Evolutionary conservation across 176 grass and related monocot genomes (phyloP).

Genomic region (Oryza nivara): DNA sequence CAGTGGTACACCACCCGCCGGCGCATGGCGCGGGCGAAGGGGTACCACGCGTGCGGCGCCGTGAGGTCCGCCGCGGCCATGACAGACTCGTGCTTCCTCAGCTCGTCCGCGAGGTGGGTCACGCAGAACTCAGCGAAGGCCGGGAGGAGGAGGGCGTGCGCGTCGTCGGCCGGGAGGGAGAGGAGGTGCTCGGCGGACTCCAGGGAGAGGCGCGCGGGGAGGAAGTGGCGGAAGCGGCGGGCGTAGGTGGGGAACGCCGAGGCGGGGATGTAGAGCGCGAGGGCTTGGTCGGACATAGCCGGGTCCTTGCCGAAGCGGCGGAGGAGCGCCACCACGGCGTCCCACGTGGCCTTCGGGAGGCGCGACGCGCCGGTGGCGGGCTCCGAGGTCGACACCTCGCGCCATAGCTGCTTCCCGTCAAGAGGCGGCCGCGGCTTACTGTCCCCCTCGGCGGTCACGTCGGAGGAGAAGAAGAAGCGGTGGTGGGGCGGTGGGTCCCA

Average conservation of each 20-base stretch:
- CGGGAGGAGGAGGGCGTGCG: constrained; percentile 73
- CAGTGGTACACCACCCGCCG: constrained; percentile 85
- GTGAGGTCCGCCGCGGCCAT: constrained; percentile 85
- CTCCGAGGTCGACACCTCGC: constrained; percentile 51
- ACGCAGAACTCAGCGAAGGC: constrained; percentile 81
- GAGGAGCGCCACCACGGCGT: constrained; percentile 46
- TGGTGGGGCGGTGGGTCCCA: constrained; percentile 28
- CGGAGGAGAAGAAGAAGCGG: constrained; percentile 47
- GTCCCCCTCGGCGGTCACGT: constrained; percentile 4
- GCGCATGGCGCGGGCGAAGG: constrained; percentile 93
- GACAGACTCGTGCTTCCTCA: constrained; percentile 48
- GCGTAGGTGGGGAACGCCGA: constrained; percentile 61
- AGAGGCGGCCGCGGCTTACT: constrained; percentile 27
- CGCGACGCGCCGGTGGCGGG: constrained; percentile 28
- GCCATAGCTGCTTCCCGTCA: constrained; percentile 62
- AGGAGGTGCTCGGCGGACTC: constrained; percentile 46
- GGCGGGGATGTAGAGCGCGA: constrained; percentile 80
- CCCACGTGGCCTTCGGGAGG: constrained; percentile 62
- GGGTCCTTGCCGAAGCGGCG: constrained; percentile 70
- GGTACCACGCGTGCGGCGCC: constrained; percentile 85
- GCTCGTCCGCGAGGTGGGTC: constrained; percentile 51
- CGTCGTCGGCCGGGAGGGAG: constrained; percentile 39
- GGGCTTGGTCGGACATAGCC: constrained; percentile 73
- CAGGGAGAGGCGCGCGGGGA: constrained; percentile 55
- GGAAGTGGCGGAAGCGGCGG: constrained; percentile 60